phyloP scores from a whole-genome alignment of 495 filamentous ascomycete genomes.

The Annulohypoxylon stygium region DNA sequence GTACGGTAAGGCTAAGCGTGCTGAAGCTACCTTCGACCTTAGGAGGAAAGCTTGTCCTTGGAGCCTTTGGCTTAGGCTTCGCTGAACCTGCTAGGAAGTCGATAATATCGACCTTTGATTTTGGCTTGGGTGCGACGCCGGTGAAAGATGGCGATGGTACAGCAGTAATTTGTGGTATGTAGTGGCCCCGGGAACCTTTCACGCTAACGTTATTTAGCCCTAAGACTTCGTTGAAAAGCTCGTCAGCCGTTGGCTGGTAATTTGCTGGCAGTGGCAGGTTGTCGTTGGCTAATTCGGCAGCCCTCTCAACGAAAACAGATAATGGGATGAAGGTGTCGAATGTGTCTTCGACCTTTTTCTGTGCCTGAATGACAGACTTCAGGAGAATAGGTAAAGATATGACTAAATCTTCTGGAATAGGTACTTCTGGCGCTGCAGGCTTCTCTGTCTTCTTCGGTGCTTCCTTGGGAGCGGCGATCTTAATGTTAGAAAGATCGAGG shows the following conservation, averaged over 20 bases:
- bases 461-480: slow-evolving; percentile 73
- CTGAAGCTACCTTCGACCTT: slow-evolving; percentile 71
- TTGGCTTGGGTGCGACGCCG: slow-evolving; percentile 50
- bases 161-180: slow-evolving; percentile 79
- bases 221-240: slow-evolving; percentile 90
- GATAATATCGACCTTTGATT: slow-evolving; percentile 74
- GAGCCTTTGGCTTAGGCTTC: slow-evolving; percentile 48
- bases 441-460: slow-evolving; percentile 63
- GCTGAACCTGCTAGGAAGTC: slow-evolving; percentile 75
- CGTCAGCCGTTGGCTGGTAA: slow-evolving; percentile 75
- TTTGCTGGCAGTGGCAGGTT: slow-evolving; percentile 75
- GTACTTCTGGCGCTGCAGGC: slow-evolving; percentile 55
- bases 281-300: slow-evolving; percentile 86
- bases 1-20: slow-evolving; percentile 82
- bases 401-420: slow-evolving; percentile 62
- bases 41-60: slow-evolving; percentile 49
- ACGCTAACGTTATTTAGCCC: slow-evolving; percentile 68
- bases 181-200: slow-evolving; percentile 67
- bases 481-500: slow-evolving; percentile 95
- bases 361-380: slow-evolving; percentile 78
- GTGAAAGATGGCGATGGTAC: slow-evolving; percentile 57
- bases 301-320: slow-evolving; percentile 86
- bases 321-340: slow-evolving; percentile 85
- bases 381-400: slow-evolving; percentile 82
- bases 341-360: slow-evolving; percentile 79